Percentiles rank a stretch among this genome's conserved stretches.
phyloP scores from a whole-genome alignment of 352 stramenopile genomes.

The Aphanomyces euteiches region DNA sequence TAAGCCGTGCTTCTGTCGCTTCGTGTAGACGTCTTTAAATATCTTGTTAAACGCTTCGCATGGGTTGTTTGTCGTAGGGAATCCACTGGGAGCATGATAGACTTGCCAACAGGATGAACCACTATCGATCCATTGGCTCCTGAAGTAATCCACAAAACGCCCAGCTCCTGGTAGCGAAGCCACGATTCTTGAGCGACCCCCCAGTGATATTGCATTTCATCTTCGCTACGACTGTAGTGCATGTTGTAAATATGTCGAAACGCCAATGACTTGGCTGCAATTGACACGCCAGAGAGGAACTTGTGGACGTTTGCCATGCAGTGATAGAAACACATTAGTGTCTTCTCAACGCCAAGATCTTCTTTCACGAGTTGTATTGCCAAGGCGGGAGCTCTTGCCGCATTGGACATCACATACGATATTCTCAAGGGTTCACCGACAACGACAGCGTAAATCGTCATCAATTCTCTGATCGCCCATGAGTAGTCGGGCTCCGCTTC shows the following conservation, averaged over 20 bases:
- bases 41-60: conserved; percentile 3
- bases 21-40: conserved; percentile 8
- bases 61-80: conserved; percentile 3
- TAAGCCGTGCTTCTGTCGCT: neutral
- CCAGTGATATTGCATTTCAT: neutral
- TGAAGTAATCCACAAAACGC: neutral
- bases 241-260: neutral
- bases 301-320: neutral
- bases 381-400: neutral
- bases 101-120: neutral
- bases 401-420: neutral
- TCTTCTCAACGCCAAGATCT: neutral
- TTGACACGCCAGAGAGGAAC: neutral
- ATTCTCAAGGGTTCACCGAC: neutral
- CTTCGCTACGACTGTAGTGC: no score
- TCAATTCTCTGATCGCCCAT: neutral
- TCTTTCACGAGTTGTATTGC: neutral
- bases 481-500: neutral
- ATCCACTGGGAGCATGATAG: conserved; percentile 3
- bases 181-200: neutral
- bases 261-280: neutral
- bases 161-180: neutral
- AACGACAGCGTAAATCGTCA: neutral
- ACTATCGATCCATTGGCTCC: neutral
- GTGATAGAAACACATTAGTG: conserved; percentile 1